Evolutionary conservation across 441 rosid species (phyloP), one percentile per base, ranked within the genome.

Genomic region (Adansonia grandidieri): DNA sequence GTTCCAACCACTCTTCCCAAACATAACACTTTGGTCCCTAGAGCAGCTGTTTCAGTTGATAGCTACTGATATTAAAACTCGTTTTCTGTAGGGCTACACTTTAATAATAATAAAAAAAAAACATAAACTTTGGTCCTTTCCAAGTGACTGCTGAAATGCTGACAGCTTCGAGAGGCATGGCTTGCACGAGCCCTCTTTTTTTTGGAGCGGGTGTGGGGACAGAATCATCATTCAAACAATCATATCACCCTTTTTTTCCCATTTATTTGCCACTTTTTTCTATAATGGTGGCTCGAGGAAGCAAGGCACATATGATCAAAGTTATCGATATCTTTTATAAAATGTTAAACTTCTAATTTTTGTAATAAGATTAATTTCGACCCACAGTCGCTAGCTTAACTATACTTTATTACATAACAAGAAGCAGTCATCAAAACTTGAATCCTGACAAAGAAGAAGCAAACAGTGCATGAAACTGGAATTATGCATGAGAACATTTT

Each of bases 1-100:
- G 67, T 62, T 5, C 67, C 67, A 62, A 28, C 67, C 5, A 7
- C 44, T 62, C 44, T 24, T 62, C 28, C 67, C 67, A 62, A 62
- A 62, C 44, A 24, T 0, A 24, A 24, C 28, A 24, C 28, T 24
- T 24, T 24, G 28, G 28, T 24, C 28, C 28, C 28, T 24, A 24
- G 28, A 24, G 28, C 28, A 24, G 28, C 28, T 24, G 28, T 24
- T 24, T 24, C 28, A 24, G 28, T 24, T 24, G 28, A 24, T 24
- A 24, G 28, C 28, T 24, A 24, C 28, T 24, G 28, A 24, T 24
- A 24, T 24, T 24, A 24, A 24, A 24, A 24, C 28, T 24, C 28
- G 28, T 24, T 24, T 24, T 24, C 1, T 24, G 28, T 24, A 24
- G 28, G 28, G 28, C 28, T 24, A 24, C 1, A 24, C 28, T 24